phyloP scores from a whole-genome alignment of 2,329 filamentous ascomycete species.

The Thielaviopsis ethacetica region DNA sequence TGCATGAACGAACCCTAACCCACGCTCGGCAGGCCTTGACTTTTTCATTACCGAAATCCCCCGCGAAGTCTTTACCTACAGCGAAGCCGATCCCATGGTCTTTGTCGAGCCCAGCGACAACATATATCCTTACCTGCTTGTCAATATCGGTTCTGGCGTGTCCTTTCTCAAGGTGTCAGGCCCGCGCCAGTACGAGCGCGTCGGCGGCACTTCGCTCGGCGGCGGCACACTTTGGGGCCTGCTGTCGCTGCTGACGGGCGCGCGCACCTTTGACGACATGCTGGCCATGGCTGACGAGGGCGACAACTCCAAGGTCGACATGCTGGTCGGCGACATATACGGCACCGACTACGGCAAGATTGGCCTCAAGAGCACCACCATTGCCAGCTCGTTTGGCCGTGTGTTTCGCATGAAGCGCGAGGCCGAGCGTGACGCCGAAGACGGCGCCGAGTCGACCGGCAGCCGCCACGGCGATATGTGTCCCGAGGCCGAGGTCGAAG shows the following conservation, averaged over 20 bases:
- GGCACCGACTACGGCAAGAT: slow-evolving; percentile 93
- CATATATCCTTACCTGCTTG: slow-evolving; percentile 90
- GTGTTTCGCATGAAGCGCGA: slow-evolving; percentile 85
- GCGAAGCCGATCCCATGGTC: slow-evolving; percentile 76
- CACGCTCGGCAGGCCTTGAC: slow-evolving; percentile 51
- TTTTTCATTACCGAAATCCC: slow-evolving; percentile 99
- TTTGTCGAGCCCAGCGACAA: slow-evolving; percentile 63
- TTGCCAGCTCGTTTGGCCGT: slow-evolving; percentile 91
- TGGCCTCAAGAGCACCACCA: slow-evolving; percentile 85
- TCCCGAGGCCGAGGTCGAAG: neutral
- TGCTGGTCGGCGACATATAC: slow-evolving; percentile 96
- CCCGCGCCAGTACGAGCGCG: slow-evolving; percentile 69
- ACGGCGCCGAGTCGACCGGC: slow-evolving; percentile 34
- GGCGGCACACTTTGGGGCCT: slow-evolving; percentile 97
- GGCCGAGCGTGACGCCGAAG: slow-evolving; percentile 64
- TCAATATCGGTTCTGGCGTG: slow-evolving; percentile 95
- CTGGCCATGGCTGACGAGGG: slow-evolving; percentile 76
- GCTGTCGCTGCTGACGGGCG: slow-evolving; percentile 80
- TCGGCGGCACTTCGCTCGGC: slow-evolving; percentile 86
- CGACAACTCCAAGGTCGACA: slow-evolving; percentile 85
- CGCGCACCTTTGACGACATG: slow-evolving; percentile 95
- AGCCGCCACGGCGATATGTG: slow-evolving; percentile 12
- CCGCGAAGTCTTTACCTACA: slow-evolving; percentile 92
- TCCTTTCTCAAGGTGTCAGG: slow-evolving; percentile 95
- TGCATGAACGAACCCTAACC: slow-evolving; percentile 5